Evolutionary conservation across 306 rosid genomes (phyloP), one percentile per base, ranked within the genome.

Genomic region (Alnus glutinosa): DNA sequence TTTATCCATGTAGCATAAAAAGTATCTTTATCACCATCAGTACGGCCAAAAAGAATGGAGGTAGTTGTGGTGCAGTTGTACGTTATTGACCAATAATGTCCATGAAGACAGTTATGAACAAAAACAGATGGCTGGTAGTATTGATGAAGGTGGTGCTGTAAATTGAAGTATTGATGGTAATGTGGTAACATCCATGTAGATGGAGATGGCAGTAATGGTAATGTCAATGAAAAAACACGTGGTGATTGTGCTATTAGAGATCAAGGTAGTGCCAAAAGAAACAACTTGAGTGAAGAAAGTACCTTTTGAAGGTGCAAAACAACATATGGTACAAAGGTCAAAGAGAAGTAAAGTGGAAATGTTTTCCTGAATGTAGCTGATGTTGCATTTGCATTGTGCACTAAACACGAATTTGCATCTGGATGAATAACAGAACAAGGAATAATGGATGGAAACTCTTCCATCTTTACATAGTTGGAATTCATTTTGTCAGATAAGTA

Each of bases 231-330:
- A 55, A 15, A 28, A 23, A 8, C 5, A 28, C 1, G 3, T 1
- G 2, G 8, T 13, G 42, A 13, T 62, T 10, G 69, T 62, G 42
- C n/a, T 28, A 62, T 23, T 62, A 62, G 39, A 30, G 69, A 62
- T 62, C 1, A 62, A 32, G 39, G 16, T 62, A 32, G 16, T 57
- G 30, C 39, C 7, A 42, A 9, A 46, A 70, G 49, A 78, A 78
- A 66, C 18, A 75, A 39, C 51, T 16, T 9, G 36, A 54, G 80
- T 46, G 68, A 83, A 74, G 51, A 81, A 75, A 69, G 62, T 91
- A 95, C 98, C 97, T 92, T 95, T 79, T 92, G 98, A 77, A 91
- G 89, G 85, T 74, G 97, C 79, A 95, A 88, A 88, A 95, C 97
- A 63, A 95, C 98, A 77, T 86, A 92, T 37, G 98, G 97, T 80